Conservation (phyloP, 1,139 yeast species). For the Nadsonia starkeyi-henricii region DNA sequence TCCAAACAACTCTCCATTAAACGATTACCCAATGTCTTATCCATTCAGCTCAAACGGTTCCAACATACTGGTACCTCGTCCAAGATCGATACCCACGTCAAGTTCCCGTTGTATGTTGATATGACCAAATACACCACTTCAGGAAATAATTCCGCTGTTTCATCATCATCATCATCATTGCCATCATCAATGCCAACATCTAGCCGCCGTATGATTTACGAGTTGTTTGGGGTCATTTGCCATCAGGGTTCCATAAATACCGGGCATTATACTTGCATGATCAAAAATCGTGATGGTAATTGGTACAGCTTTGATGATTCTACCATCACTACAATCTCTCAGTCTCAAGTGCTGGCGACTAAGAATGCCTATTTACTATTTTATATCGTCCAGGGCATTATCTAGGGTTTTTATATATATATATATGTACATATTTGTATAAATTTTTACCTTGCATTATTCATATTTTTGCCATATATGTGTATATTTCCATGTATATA, state of each 20-base stretch:
- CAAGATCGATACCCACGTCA: constrained; percentile 63
- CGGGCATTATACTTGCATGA: constrained; percentile 79
- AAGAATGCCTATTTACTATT: constrained; percentile 65
- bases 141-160: not conserved
- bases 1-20: constrained; percentile 56
- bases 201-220: constrained; percentile 35
- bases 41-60: constrained; percentile 77
- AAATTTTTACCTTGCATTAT: no score
- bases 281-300: constrained; percentile 50
- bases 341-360: constrained; percentile 42
- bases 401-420: no score
- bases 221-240: constrained; percentile 71
- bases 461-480: no score
- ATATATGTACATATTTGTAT: no score
- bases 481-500: no score
- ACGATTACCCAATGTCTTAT: constrained; percentile 60
- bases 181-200: no score
- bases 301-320: constrained; percentile 94
- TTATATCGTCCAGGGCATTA: constrained; percentile 41
- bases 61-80: constrained; percentile 65
- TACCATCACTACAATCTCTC: constrained; percentile 53
- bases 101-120: constrained; percentile 59
- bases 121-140: constrained; percentile 41
- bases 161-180: no score
- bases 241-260: constrained; percentile 90